These are phyloP conservation scores for Pseudodiploospora longispora DNA, from an alignment of 2,329 filamentous ascomycete genomes.

Conservation along the genomic window DNA sequence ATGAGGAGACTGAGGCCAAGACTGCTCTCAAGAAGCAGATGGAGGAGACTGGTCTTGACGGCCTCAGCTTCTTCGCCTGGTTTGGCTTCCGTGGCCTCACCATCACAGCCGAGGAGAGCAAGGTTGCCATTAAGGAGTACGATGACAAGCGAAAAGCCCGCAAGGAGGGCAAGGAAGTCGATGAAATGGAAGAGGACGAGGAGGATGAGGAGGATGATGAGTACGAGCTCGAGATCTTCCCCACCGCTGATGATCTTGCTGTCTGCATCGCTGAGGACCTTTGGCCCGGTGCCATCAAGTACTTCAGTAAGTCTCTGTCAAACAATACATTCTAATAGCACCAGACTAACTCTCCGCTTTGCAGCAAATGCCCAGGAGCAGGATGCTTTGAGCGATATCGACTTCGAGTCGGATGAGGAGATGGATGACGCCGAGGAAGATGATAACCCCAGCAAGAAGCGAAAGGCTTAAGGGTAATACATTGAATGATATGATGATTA, in stretches of 20 bases:
- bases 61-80: conserved; percentile 77
- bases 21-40: conserved; percentile 47
- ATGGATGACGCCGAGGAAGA: conserved; percentile 36
- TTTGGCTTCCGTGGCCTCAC: conserved; percentile 71
- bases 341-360: conserved; percentile 1
- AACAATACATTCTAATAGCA: conserved; percentile 2
- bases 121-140: conserved; percentile 10
- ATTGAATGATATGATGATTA: background rate
- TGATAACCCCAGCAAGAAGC: conserved; percentile 35
- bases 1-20: conserved; percentile 38
- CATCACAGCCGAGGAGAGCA: conserved; percentile 54
- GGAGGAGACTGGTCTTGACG: conserved; percentile 53
- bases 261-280: conserved; percentile 77
- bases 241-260: conserved; percentile 77
- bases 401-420: conserved; percentile 59
- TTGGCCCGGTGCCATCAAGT: conserved; percentile 80
- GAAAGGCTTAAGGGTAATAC: conserved; percentile 26
- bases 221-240: conserved; percentile 74
- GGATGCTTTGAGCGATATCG: conserved; percentile 57
- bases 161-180: conserved; percentile 43
- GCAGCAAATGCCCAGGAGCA: conserved; percentile 52
- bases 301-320: conserved; percentile 63
- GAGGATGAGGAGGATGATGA: conserved; percentile 59
- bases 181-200: conserved; percentile 32
- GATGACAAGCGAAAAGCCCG: conserved; percentile 35